phyloP scores from a whole-genome alignment of 352 stramenopile genomes.

The Stramenopiles sp. region DNA sequence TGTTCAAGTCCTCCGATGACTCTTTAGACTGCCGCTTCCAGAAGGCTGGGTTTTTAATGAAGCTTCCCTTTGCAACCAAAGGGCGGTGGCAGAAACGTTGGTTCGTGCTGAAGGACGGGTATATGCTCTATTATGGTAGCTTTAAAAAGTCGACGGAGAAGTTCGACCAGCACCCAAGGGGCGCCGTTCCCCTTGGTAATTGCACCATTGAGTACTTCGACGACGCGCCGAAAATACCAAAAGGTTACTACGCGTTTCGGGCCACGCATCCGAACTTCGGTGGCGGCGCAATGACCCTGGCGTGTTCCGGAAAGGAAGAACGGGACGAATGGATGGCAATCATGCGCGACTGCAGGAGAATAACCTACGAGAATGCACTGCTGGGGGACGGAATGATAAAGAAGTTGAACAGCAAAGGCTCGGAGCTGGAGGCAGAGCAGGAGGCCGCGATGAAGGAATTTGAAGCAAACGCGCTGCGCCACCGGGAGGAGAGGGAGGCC shows the following conservation, averaged over 20 bases:
- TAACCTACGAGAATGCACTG: constrained; percentile 16
- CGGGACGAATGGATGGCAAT: constrained; percentile 8
- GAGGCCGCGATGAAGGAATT: not conserved
- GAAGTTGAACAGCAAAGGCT: constrained; percentile 2
- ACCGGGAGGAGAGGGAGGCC: not conserved
- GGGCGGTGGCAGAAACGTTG: constrained; percentile 14
- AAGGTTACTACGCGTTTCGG: not conserved
- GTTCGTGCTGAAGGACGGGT: constrained; percentile 16
- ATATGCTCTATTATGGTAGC: constrained; percentile 14
- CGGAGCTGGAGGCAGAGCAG: not conserved
- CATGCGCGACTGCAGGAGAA: constrained; percentile 7
- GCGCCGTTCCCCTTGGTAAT: constrained; percentile 13
- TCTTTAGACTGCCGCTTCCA: too few relatives aligned
- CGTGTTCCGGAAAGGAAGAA: not conserved
- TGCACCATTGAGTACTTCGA: constrained; percentile 13
- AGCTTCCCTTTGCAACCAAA: too few relatives aligned
- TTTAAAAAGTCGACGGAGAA: constrained; percentile 10
- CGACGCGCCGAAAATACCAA: not conserved
- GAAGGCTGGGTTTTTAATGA: too few relatives aligned
- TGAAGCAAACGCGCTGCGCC: not conserved
- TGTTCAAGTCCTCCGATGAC: too few relatives aligned
- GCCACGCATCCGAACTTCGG: constrained; percentile 13
- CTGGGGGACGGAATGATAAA: constrained; percentile 14
- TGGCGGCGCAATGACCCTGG: constrained; percentile 5
- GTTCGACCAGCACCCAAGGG: constrained; percentile 13